These are phyloP conservation scores for Aureobasidium mangrovei DNA, from an alignment of 2,329 filamentous ascomycete genomes.

Conservation along the genomic window DNA sequence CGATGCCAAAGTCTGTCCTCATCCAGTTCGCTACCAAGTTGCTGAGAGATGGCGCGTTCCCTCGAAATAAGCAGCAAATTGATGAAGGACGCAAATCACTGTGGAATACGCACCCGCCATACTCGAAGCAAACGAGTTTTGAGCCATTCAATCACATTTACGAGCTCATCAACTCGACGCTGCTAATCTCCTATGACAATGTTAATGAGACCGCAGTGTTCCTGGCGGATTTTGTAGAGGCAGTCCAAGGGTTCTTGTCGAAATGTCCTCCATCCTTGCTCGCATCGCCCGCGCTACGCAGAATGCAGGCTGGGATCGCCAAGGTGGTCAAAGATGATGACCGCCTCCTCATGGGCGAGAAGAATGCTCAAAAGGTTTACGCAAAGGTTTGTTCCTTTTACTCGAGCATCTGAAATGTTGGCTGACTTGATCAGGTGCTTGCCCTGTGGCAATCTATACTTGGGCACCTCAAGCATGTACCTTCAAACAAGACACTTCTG, in stretches of 20 bases:
- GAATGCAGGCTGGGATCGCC: constrained; percentile 53
- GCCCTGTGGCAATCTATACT: constrained; percentile 39
- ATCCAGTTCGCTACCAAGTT: constrained; percentile 18
- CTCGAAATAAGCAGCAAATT: constrained; percentile 52
- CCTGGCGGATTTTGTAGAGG: constrained; percentile 12
- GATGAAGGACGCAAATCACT: constrained; percentile 58
- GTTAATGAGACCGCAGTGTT: constrained; percentile 43
- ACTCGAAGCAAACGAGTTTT: constrained; percentile 29
- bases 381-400: not conserved
- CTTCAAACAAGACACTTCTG: constrained; percentile 45
- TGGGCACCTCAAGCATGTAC: constrained; percentile 46
- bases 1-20: not conserved
- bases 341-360: constrained; percentile 24
- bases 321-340: constrained; percentile 54
- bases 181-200: constrained; percentile 47
- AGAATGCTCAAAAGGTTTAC: not conserved
- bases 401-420: not conserved
- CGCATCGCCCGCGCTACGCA: constrained; percentile 44
- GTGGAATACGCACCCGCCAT: constrained; percentile 47
- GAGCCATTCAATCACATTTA: constrained; percentile 62
- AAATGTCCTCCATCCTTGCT: constrained; percentile 40
- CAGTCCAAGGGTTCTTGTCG: constrained; percentile 25
- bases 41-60: constrained; percentile 33
- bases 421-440: constrained; percentile 23
- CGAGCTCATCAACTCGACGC: constrained; percentile 44